Evolutionary conservation across 2,329 filamentous ascomycete genomes (phyloP).

Genomic region (Pseudogymnoascus sp.): DNA sequence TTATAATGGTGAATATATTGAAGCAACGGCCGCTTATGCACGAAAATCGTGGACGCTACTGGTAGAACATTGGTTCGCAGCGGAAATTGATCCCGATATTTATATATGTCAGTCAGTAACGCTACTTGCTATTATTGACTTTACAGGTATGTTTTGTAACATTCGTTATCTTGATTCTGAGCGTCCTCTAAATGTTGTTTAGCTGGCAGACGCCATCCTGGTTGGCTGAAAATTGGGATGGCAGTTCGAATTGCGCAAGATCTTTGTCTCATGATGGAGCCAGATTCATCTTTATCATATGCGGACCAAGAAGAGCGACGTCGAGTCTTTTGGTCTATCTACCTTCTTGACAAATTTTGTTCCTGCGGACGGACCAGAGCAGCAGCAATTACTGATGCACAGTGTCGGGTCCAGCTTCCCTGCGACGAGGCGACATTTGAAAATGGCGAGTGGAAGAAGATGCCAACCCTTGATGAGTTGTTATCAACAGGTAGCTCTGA

Average conservation of each 20-base stretch:
- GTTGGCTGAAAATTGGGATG: conserved; percentile 32
- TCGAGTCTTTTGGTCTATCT: conserved; percentile 33
- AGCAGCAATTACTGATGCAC: conserved; percentile 27
- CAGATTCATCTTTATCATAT: conserved; percentile 16
- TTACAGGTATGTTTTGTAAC: conserved; percentile 27
- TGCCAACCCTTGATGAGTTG: conserved; percentile 13
- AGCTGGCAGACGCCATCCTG: conserved; percentile 27
- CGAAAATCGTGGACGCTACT: conserved; percentile 30
- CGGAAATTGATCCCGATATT: conserved; percentile 26
- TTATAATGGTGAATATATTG: conserved; percentile 21
- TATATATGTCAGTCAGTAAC: conserved; percentile 31
- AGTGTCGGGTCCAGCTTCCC: conserved; percentile 29
- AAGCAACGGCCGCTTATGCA: conserved; percentile 25
- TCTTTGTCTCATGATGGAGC: conserved; percentile 29
- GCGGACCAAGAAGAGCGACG: conserved; percentile 29
- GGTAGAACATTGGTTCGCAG: conserved; percentile 28
- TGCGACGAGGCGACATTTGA: conserved; percentile 21
- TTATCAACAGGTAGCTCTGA: conserved; percentile 11
- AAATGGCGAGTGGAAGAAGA: conserved; percentile 18
- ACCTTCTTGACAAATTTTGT: conserved; percentile 31
- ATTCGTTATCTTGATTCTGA: background rate
- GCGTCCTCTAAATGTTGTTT: conserved; percentile 9
- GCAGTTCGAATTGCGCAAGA: conserved; percentile 30
- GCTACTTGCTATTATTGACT: conserved; percentile 32
- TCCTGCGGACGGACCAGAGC: conserved; percentile 31